Conservation (phyloP, 2,329 filamentous ascomycete genomes). For the Camillea tinctor region DNA sequence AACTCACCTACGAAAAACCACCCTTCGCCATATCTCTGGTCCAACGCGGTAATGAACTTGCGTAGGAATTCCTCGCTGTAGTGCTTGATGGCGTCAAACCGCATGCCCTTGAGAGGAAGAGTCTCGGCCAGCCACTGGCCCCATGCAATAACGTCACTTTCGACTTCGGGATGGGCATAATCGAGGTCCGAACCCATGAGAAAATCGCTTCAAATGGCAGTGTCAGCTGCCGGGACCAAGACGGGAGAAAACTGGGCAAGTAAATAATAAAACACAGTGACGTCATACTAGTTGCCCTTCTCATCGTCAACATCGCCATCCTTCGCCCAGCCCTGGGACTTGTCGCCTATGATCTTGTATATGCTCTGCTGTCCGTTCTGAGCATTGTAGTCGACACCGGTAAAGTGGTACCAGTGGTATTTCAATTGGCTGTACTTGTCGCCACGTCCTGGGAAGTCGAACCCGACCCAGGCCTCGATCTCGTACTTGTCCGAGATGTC, state of each 20-base stretch:
- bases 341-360: constrained; percentile 57
- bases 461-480: constrained; percentile 68
- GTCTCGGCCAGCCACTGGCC: constrained; percentile 32
- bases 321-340: constrained; percentile 58
- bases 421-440: constrained; percentile 59
- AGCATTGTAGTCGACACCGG: constrained; percentile 65
- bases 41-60: constrained; percentile 28
- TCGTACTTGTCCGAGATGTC: constrained; percentile 55
- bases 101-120: constrained; percentile 32
- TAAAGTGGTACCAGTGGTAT: constrained; percentile 68
- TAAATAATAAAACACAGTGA: neutral
- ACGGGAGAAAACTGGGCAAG: neutral
- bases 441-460: constrained; percentile 61
- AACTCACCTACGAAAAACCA: constrained; percentile 70
- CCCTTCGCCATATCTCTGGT: constrained; percentile 38
- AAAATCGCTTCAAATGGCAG: neutral
- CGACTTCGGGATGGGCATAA: constrained; percentile 33
- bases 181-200: constrained; percentile 38
- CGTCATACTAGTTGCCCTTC: constrained; percentile 49
- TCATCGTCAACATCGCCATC: constrained; percentile 52
- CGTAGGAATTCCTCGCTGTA: constrained; percentile 34
- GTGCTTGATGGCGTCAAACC: constrained; percentile 38
- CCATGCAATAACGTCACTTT: constrained; percentile 32
- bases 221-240: neutral
- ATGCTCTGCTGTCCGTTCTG: constrained; percentile 55